Conservation (phyloP, 1,284 basidiomycete genomes). For the Pterula multifida region DNA sequence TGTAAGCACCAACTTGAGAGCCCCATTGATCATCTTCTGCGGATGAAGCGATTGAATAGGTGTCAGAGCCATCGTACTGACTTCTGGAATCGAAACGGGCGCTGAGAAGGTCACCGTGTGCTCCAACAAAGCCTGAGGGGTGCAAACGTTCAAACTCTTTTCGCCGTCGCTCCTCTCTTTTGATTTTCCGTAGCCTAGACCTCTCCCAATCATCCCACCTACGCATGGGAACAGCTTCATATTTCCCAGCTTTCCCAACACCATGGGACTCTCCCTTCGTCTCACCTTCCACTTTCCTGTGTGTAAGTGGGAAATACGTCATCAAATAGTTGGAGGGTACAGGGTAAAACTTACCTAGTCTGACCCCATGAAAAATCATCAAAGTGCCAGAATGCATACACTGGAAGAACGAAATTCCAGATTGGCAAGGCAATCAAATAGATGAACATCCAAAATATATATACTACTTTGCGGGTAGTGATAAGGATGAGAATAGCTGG, state of each 20-base stretch:
- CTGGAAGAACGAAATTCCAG: constrained; percentile 91
- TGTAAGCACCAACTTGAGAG: constrained; percentile 75
- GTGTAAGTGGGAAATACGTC: constrained; percentile 8
- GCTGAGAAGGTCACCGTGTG: constrained; percentile 47
- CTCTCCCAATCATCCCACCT: constrained; percentile 99
- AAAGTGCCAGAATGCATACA: constrained; percentile 99
- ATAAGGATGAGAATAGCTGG: constrained; percentile 89
- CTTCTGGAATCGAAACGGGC: constrained; percentile 43
- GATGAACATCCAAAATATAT: constrained; percentile 96
- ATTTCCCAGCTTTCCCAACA: constrained; percentile 46
- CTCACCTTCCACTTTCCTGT: constrained; percentile 90
- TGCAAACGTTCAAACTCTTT: constrained; percentile 69
- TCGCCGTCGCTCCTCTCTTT: constrained; percentile 79
- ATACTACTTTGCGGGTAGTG: constrained; percentile 90
- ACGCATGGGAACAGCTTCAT: constrained; percentile 70
- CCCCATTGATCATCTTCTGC: constrained; percentile 90
- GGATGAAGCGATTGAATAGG: constrained; percentile 69
- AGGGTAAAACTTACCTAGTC: constrained; percentile 54
- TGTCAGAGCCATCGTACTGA: constrained; percentile 63
- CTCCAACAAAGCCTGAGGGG: constrained; percentile 51
- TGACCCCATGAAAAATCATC: constrained; percentile 99
- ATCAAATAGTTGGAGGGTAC: constrained; percentile 9
- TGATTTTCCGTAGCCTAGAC: constrained; percentile 85
- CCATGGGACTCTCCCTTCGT: constrained; percentile 68
- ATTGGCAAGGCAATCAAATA: constrained; percentile 88